Evolutionary conservation across 371 early-diverging fungal genomes (phyloP).

Genomic region (Encephalitozoon hellem): DNA sequence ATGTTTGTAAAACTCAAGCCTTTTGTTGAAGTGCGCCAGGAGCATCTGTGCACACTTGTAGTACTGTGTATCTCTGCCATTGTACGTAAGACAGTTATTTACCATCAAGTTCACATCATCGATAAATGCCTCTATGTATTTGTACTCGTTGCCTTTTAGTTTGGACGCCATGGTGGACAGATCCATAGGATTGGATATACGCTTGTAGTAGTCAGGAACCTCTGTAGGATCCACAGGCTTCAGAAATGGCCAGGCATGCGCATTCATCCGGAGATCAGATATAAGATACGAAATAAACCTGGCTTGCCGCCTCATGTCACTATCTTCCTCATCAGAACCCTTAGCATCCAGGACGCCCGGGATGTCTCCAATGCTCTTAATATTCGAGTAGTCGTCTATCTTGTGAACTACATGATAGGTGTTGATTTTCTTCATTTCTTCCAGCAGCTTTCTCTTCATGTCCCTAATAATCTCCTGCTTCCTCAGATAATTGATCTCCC

Average conservation of each 20-base stretch:
- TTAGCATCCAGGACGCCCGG: background rate
- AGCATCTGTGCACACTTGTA: slow-evolving; percentile 66
- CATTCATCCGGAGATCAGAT: slow-evolving; percentile 68
- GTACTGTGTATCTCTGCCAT: slow-evolving; percentile 69
- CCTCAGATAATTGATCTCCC: slow-evolving; percentile 56
- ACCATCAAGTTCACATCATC: slow-evolving; percentile 71
- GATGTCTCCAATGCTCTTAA: background rate
- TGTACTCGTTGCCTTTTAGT: slow-evolving; percentile 69
- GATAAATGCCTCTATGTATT: slow-evolving; percentile 66
- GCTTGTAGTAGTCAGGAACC: slow-evolving; percentile 85
- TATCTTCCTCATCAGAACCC: background rate
- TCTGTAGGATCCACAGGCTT: slow-evolving; percentile 74
- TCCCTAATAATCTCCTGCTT: slow-evolving; percentile 39
- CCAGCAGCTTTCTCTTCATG: slow-evolving; percentile 35
- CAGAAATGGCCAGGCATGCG: slow-evolving; percentile 86
- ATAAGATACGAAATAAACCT: slow-evolving; percentile 68
- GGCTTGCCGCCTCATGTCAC: slow-evolving; percentile 49
- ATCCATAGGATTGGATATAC: slow-evolving; percentile 95
- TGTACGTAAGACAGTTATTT: slow-evolving; percentile 73
- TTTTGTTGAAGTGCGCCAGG: slow-evolving; percentile 29
- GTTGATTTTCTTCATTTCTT: slow-evolving; percentile 43
- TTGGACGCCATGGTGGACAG: slow-evolving; percentile 68
- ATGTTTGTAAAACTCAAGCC: slow-evolving; percentile 27
- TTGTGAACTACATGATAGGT: slow-evolving; percentile 18
- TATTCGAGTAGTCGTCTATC: slow-evolving; percentile 14